Percentiles rank a stretch among this genome's conserved stretches.
phyloP scores from a whole-genome alignment of 352 stramenopile species.

The Pythium aristosporum region DNA sequence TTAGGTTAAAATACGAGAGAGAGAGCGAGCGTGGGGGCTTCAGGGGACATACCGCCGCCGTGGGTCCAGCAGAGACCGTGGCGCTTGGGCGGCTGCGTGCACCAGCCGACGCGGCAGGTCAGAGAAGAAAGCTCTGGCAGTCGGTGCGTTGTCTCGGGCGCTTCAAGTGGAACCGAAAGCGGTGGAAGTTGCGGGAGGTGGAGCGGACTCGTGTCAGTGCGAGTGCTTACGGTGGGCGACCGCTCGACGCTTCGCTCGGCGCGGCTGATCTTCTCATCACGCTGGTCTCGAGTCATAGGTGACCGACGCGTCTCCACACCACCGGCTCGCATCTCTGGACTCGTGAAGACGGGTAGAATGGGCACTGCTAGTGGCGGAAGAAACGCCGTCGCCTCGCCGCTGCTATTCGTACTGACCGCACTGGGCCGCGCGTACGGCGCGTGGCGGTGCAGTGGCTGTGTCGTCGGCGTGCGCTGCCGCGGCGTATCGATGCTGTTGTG shows the following conservation, averaged over 20 bases:
- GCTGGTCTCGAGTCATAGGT: background rate
- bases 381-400: background rate
- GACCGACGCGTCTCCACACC: background rate
- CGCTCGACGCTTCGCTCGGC: background rate
- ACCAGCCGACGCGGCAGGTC: slow-evolving; percentile 50
- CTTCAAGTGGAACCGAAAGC: background rate
- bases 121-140: background rate
- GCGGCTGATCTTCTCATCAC: background rate
- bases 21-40: too few relatives aligned
- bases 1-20: background rate
- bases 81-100: slow-evolving; percentile 36
- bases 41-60: slow-evolving; percentile 33
- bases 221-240: background rate
- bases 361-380: background rate
- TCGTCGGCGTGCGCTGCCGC: background rate
- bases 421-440: slow-evolving; percentile 1
- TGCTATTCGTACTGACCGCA: too few relatives aligned
- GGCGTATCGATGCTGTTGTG: background rate
- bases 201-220: background rate
- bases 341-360: background rate
- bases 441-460: background rate
- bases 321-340: background rate
- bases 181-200: background rate
- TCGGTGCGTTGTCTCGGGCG: background rate
- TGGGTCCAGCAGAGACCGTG: slow-evolving; percentile 55